Base-by-base conservation (phyloP, 2,329 filamentous ascomycete genomes). In the Neospermospora avenae region DNA sequence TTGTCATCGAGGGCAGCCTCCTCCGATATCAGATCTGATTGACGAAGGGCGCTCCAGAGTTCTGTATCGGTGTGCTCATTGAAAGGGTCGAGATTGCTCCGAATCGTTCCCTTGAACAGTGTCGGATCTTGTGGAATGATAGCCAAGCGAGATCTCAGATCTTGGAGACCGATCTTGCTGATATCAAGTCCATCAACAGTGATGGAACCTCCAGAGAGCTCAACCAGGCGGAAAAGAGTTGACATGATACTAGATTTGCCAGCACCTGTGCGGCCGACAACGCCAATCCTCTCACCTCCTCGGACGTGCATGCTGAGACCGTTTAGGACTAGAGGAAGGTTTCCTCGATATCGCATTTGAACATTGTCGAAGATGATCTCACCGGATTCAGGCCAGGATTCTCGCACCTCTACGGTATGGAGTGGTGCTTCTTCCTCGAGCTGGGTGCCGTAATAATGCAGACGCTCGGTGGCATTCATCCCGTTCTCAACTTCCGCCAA, bases 401-500 rank as follows among this genome's bases (percentile, higher is more conserved):
- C 77, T 18, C 85, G 84, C 3, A 96, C 84, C 4, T 92, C 84
- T 52, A 87, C 74, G 44, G 90, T 87, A 69, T 93, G 89, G 1
- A 93, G 80, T 0, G 93, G 91, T 0, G 93, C 91, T 74, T 98
- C 95, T 72, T 96, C 89, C 64, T 96, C 92, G 4, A 99, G 83
- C 67, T 90, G 76, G 0, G 85, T 91, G 57, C 91, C 93, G 73
- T 98, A 98, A 77, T 96, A 91, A 72, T 92, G 86, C 35, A 98
- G 80, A 53, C 95, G 88, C 76, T 98, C 93, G 0, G 96, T 95
- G 0, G 93, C 88, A 73, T 97, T 98, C 93, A 98, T 98, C 71
- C 93, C 91, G 76, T 97, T 98, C 75, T 98, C 93, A 8, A 98
- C 91, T 74, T 97, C 93, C 25, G 93, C 93, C 7, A 97, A 81